Conservation (phyloP, 495 filamentous ascomycete genomes). For the Hypoxylon subgilvum region DNA sequence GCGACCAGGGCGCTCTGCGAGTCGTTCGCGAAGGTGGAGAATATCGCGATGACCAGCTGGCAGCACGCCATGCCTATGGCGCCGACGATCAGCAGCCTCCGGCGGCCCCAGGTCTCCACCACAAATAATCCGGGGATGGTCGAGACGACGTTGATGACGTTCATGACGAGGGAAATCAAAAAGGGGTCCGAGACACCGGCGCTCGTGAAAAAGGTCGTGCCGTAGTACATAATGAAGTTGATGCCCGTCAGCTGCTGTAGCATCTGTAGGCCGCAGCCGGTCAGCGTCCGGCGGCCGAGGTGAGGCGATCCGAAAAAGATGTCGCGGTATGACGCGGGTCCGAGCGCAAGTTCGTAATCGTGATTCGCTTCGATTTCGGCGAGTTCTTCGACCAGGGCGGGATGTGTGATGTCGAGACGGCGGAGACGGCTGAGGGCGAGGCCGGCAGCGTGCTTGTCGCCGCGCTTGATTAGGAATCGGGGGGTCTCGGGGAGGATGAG, state of each 20-base stretch:
- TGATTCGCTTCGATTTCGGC: constrained; percentile 90
- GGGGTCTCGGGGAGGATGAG: constrained; percentile 84
- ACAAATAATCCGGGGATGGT: constrained; percentile 76
- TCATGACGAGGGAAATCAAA: constrained; percentile 73
- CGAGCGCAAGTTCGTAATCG: constrained; percentile 81
- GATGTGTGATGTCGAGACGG: constrained; percentile 76
- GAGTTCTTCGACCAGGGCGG: constrained; percentile 76
- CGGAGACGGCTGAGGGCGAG: constrained; percentile 77
- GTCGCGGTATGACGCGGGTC: constrained; percentile 75
- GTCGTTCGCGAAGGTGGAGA: constrained; percentile 60
- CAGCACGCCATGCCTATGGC: constrained; percentile 76
- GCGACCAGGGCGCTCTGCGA: constrained; percentile 58
- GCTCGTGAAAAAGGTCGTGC: constrained; percentile 76
- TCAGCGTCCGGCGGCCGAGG: constrained; percentile 60
- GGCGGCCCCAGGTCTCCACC: constrained; percentile 78
- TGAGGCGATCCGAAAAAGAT: constrained; percentile 67
- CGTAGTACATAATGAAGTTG: constrained; percentile 75
- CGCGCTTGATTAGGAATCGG: constrained; percentile 82
- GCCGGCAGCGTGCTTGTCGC: constrained; percentile 70
- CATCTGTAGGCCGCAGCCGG: constrained; percentile 64
- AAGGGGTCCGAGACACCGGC: constrained; percentile 69
- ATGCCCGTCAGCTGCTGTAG: constrained; percentile 65
- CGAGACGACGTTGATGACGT: constrained; percentile 75
- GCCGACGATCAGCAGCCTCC: constrained; percentile 73
- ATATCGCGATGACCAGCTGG: constrained; percentile 74